phyloP scores from a whole-genome alignment of 352 stramenopile genomes.

The Phytophthora europaea region DNA sequence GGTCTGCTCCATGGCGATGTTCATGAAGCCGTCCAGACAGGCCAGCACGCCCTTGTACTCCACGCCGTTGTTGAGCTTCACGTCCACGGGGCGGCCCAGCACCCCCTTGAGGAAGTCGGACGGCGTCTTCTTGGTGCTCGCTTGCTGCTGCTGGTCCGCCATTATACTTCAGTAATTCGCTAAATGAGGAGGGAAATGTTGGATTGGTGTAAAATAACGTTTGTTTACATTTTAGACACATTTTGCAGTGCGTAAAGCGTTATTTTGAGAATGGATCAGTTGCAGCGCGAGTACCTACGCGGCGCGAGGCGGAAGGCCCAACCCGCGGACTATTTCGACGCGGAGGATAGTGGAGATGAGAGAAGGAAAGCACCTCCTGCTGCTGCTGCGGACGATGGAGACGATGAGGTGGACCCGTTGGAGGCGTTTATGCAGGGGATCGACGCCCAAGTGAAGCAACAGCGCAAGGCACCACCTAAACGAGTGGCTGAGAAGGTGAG shows the following conservation, averaged over 20 bases:
- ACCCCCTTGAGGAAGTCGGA: slow-evolving; percentile 94
- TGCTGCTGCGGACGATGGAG: slow-evolving; percentile 10
- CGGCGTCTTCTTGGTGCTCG: slow-evolving; percentile 85
- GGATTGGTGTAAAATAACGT: slow-evolving; percentile 21
- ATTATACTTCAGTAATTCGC: slow-evolving; percentile 35
- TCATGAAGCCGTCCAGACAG: slow-evolving; percentile 99
- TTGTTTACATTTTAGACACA: not conserved
- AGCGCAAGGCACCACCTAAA: slow-evolving; percentile 35
- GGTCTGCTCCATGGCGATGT: slow-evolving; percentile 99
- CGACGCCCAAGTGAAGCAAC: slow-evolving; percentile 70
- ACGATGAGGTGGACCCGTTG: slow-evolving; percentile 82
- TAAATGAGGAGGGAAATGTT: slow-evolving; percentile 16
- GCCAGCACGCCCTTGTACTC: slow-evolving; percentile 99
- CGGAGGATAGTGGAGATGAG: slow-evolving; percentile 58
- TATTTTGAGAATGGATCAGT: slow-evolving; percentile 45
- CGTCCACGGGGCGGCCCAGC: slow-evolving; percentile 96
- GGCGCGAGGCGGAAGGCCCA: slow-evolving; percentile 63
- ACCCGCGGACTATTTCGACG: slow-evolving; percentile 72
- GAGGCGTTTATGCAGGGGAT: slow-evolving; percentile 91
- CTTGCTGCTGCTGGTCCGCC: slow-evolving; percentile 43
- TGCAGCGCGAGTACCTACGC: slow-evolving; percentile 71
- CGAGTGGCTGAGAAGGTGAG: slow-evolving; percentile 49
- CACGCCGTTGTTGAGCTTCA: slow-evolving; percentile 99
- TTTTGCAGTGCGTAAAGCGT: not conserved
- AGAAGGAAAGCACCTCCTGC: not conserved